Base-by-base conservation (phyloP, 129 eudicot species). In the Sambucus nigra region DNA sequence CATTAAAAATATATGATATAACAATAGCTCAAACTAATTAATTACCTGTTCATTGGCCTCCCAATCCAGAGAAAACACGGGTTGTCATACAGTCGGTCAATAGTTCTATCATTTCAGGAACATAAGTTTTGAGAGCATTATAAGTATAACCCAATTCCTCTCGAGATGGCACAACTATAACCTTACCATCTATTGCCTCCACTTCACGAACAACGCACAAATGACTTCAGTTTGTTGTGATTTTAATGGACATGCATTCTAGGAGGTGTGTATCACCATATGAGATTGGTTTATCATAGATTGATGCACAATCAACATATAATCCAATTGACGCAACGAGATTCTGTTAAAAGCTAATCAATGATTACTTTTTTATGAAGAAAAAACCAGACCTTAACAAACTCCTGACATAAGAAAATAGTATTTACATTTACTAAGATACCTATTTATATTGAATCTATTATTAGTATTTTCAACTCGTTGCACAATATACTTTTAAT, bases 231-330 rank as follows among this genome's bases (percentile, higher is more conserved):
- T 80, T 80, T 41, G 47, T 51, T 44, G 87, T 75, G 60, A 70
- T 80, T 57, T 80, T 80, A 31, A 80, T 75, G 29, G 87, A 79
- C 82, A 80, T 80, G 2, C 82, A 82, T 62, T 80, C 87, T 53
- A 80, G 50, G 41, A 80, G 82, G 55, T 80, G 87, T 15, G 87
- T 63, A 40, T 47, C 78, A 15, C 87, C 87, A 59, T 39, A 75
- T 38, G 69, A 55, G n/a, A 17, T 50, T 32, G 87, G 82, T 46
- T 57, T 67, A 48, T 80, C 87, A 24, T 71, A 68, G 31, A 80
- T 75, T 55, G 87, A 80, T 27, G 82, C 87, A 60, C 67, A 70
- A 53, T 80, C 73, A 44, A 80, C 76, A 61, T 52, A 75, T 22
- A 80, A 35, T 3, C 87, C 87, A 59, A 80, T 72, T 11, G 87